Conservation (phyloP, 768 basidiomycete genomes). For the Pisolithus orientalis region DNA sequence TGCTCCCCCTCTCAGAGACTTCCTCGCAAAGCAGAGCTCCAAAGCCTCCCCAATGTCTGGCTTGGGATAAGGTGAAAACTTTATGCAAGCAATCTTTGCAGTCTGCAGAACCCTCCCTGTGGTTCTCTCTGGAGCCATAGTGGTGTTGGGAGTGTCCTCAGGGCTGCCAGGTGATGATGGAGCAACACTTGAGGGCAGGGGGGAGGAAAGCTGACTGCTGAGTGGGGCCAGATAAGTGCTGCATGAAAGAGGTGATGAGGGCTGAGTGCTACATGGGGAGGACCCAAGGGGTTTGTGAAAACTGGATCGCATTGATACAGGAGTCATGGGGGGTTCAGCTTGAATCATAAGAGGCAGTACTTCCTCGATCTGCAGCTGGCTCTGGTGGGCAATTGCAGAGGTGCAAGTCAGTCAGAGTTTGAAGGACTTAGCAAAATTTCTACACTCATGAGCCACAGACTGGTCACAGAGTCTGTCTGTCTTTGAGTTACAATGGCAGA, state of each 20-base stretch:
- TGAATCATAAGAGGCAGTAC: neutral
- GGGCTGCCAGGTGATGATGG: neutral
- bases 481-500: neutral
- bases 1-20: neutral
- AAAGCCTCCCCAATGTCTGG: neutral
- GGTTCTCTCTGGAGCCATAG: neutral
- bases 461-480: neutral
- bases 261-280: too few species aligned
- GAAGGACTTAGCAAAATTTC: neutral
- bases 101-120: neutral
- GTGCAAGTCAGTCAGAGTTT: neutral
- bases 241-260: too few species aligned
- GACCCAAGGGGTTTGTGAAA: neutral
- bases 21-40: neutral
- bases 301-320: neutral
- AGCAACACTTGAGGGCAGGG: neutral
- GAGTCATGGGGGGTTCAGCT: neutral
- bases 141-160: neutral
- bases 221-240: neutral
- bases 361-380: neutral
- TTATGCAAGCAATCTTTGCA: neutral
- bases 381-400: neutral
- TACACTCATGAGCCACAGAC: neutral
- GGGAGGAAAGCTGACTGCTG: neutral
- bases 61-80: neutral